Base-by-base conservation (phyloP, 2,329 filamentous ascomycete genomes). In the Ophiostoma triangulosporum region DNA sequence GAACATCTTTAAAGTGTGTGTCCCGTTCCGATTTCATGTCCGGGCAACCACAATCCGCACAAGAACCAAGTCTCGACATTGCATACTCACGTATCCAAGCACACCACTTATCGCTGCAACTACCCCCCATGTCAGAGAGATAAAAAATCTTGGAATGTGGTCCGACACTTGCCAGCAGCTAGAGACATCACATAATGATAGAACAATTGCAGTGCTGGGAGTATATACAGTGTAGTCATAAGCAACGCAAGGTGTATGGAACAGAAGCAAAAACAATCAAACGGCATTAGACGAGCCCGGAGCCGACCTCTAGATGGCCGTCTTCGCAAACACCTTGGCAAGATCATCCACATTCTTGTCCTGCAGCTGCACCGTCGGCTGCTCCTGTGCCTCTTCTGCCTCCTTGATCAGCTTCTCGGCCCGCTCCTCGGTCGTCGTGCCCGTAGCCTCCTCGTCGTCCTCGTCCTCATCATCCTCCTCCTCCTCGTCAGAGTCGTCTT, bases 331-430 rank as follows among this genome's bases (percentile, higher is more conserved):
- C 63, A 80, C 75, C 65, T 84, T 78, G 15, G 88, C 85, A 63
- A 97, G 71, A 46, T 81, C 82, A 62, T 96, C 89, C 36, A 97
- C 86, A 31, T 86, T 84, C 66, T 82, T 79, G 64, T 90, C 81
- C 68, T 87, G 77, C 59, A 78, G 69, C 66, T 84, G 78, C 15
- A 80, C 75, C n/a, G 83, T 80, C 38, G 86, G 84, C 67, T 89
- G 78, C 58, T 85, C 76, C 68, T 88, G 84, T 1, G 83, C 84
- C 63, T 81, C 75, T 61, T 88, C 77, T 4, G 83, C 84, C 59
- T 84, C 80, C 68, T 83, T 78, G 60, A 84, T 64, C 35, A 82
- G 69, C 66, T 83, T 86, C 70, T 88, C 83, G 40, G 81, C 79
- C 56, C 82, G 73, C 64, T 83, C 80, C 65, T 84, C 74, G 22